Conservation (phyloP, 2,329 filamentous ascomycete species). For the Monilinia laxa region DNA sequence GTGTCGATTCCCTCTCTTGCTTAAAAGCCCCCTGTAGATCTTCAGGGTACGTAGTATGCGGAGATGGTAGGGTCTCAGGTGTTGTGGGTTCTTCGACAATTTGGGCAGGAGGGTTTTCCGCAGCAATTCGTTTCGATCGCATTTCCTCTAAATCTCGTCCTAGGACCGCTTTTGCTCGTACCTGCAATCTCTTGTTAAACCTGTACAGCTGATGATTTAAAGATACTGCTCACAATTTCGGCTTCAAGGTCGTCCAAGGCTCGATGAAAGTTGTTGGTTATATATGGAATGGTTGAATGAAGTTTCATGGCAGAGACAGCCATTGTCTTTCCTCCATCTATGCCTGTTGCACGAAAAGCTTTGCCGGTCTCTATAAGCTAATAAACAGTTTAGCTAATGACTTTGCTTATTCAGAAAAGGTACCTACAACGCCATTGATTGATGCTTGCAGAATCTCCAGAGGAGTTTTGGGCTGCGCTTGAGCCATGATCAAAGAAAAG, state of each 20-base stretch:
- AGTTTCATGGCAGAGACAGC: constrained; percentile 34
- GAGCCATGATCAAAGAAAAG: constrained; percentile 27
- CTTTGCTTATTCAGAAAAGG: not conserved
- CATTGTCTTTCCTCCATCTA: constrained; percentile 47
- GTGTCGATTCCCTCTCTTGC: constrained; percentile 28
- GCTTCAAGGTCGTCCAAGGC: constrained; percentile 57
- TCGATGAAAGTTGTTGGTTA: constrained; percentile 45
- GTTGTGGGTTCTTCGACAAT: constrained; percentile 24
- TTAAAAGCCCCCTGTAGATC: constrained; percentile 25
- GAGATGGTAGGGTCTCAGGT: constrained; percentile 33
- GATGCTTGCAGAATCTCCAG: constrained; percentile 50
- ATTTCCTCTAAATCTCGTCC: constrained; percentile 52
- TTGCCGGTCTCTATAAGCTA: constrained; percentile 61
- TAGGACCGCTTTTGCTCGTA: constrained; percentile 55
- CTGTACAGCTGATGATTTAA: not conserved
- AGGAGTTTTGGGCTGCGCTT: constrained; percentile 32
- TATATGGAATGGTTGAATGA: constrained; percentile 34
- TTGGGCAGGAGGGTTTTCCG: constrained; percentile 34
- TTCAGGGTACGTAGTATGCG: not conserved
- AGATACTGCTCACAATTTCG: constrained; percentile 51
- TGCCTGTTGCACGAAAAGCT: constrained; percentile 51
- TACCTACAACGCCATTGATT: constrained; percentile 55
- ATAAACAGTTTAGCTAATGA: constrained; percentile 19
- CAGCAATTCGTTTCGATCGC: constrained; percentile 35
- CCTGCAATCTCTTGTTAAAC: constrained; percentile 40